These are phyloP conservation scores for Lachnellula hyalina DNA, from an alignment of 2,329 filamentous ascomycete genomes.

Conservation along the genomic window DNA sequence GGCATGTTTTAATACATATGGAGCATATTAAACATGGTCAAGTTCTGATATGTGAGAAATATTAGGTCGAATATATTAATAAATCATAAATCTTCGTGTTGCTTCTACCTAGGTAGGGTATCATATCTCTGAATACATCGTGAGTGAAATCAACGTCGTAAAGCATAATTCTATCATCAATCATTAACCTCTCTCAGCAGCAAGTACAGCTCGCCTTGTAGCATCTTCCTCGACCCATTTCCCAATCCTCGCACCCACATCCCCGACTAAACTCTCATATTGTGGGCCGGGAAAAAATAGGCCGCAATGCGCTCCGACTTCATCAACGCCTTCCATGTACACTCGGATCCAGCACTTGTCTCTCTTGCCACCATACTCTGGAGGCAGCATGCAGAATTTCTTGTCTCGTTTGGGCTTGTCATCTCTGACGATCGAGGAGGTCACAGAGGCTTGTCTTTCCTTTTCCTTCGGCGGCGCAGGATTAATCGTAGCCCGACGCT, in stretches of 20 bases:
- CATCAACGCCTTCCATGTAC: constrained; percentile 77
- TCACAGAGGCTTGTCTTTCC: constrained; percentile 11
- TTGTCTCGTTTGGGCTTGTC: constrained; percentile 32
- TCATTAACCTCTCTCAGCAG: constrained; percentile 4
- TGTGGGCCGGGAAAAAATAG: constrained; percentile 70
- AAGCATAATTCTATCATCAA: constrained; percentile 6
- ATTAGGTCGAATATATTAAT: background rate
- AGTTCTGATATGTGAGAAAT: background rate
- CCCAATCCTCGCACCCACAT: constrained; percentile 62
- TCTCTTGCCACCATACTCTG: constrained; percentile 45
- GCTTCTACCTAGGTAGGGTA: background rate
- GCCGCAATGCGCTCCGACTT: constrained; percentile 79
- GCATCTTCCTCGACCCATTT: constrained; percentile 64
- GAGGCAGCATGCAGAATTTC: constrained; percentile 75
- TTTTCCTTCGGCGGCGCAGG: constrained; percentile 7
- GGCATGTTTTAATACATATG: no score
- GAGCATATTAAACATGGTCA: background rate
- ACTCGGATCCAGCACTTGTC: constrained; percentile 75
- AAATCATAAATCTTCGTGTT: background rate
- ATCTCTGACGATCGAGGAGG: constrained; percentile 11
- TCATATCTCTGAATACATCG: background rate
- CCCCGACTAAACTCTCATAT: constrained; percentile 72
- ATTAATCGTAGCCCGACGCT: constrained; percentile 21
- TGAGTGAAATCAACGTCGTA: background rate
- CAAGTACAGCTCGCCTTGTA: constrained; percentile 24